Conservation (phyloP, 257 asterid species). For the Ocimum tenuiflorum region DNA sequence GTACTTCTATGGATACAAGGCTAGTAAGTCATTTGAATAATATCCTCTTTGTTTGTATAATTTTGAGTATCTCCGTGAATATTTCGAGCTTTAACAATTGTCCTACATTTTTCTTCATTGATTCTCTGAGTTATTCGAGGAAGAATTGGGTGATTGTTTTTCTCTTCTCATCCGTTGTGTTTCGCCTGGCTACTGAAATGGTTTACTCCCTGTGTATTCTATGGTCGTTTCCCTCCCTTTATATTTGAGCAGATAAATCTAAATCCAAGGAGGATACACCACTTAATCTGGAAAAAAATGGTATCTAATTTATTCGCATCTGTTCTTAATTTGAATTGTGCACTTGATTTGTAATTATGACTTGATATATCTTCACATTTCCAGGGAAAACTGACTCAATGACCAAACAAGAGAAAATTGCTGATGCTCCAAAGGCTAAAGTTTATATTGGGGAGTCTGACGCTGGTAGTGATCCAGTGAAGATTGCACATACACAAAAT, state of each 20-base stretch:
- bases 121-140: constrained; percentile 30
- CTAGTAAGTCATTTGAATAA: constrained; percentile 43
- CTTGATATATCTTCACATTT: background rate
- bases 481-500: constrained; percentile 38
- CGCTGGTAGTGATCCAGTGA: constrained; percentile 50
- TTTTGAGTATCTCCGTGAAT: no score
- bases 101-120: no score
- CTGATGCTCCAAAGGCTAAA: constrained; percentile 23
- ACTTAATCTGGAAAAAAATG: constrained; percentile 29
- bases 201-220: background rate
- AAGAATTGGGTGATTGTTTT: constrained; percentile 35
- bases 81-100: background rate
- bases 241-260: constrained; percentile 37
- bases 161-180: background rate
- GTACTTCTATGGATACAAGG: constrained; percentile 61
- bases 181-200: background rate
- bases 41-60: constrained; percentile 60
- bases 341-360: background rate
- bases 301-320: constrained; percentile 19
- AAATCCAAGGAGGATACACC: constrained; percentile 45
- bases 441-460: constrained; percentile 3
- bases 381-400: constrained; percentile 35
- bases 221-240: background rate
- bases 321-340: background rate
- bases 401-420: constrained; percentile 35